A percentile compares a stretch with the other conserved stretches of the same genome.
Conservation (phyloP, 345 rosid genomes). For the Cardamine occulta region DNA sequence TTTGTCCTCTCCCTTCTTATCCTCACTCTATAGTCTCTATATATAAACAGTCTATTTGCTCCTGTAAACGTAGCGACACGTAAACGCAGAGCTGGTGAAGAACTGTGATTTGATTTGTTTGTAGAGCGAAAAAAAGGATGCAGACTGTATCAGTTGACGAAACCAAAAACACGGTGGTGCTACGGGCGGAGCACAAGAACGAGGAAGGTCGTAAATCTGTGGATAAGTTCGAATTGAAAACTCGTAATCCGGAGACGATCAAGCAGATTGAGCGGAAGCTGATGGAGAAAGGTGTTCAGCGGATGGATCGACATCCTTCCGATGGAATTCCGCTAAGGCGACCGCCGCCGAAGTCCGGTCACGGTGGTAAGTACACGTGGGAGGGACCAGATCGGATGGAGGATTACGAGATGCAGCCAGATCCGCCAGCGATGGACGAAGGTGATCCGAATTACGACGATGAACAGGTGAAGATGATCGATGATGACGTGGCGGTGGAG, state of each 20-base stretch:
- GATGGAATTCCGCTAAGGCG: constrained; percentile 59
- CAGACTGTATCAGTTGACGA: constrained; percentile 49
- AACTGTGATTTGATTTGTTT: background rate
- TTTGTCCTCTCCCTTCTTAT: constrained; percentile 37
- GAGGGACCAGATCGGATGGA: constrained; percentile 62
- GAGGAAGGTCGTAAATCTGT: constrained; percentile 57
- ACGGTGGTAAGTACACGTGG: constrained; percentile 94
- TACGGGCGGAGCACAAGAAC: constrained; percentile 50
- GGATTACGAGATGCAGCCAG: constrained; percentile 56
- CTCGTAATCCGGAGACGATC: constrained; percentile 61
- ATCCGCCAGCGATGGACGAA: constrained; percentile 69
- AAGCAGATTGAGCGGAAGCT: constrained; percentile 71
- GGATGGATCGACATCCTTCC: constrained; percentile 79
- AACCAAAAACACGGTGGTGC: constrained; percentile 53
- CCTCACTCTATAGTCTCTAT: constrained; percentile 19
- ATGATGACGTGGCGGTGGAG: constrained; percentile 51
- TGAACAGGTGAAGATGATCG: constrained; percentile 47
- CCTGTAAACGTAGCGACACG: background rate
- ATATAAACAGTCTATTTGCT: background rate
- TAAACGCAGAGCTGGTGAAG: background rate
- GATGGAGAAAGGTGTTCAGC: constrained; percentile 63
- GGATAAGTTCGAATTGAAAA: constrained; percentile 51
- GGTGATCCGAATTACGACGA: constrained; percentile 85
- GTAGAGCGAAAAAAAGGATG: background rate
- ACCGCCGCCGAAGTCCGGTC: constrained; percentile 76